These are phyloP conservation scores for Lignosus rhinocerotis DNA, from an alignment of 1,284 basidiomycete species.

Conservation along the genomic window DNA sequence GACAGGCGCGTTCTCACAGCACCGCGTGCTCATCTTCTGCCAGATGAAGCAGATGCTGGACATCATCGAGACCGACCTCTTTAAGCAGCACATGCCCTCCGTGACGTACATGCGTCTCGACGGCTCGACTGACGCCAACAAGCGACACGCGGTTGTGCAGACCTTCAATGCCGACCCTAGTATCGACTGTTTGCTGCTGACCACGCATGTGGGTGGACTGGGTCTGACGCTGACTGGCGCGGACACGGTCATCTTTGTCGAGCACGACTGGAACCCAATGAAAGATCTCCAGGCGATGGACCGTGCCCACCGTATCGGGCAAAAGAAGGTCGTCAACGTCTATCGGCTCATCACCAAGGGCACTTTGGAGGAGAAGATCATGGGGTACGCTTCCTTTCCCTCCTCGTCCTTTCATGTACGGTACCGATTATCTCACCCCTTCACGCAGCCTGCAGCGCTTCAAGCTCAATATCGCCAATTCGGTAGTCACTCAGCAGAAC, in stretches of 20 bases:
- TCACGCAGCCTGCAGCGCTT: constrained; percentile 85
- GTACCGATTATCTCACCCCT: constrained; percentile 18
- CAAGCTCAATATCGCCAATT: constrained; percentile 97
- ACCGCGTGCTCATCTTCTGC: constrained; percentile 98
- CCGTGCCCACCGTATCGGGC: constrained; percentile 95
- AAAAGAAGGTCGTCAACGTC: constrained; percentile 99
- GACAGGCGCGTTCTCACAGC: constrained; percentile 78
- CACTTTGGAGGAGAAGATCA: constrained; percentile 98
- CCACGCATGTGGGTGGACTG: constrained; percentile 95
- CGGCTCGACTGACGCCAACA: constrained; percentile 84
- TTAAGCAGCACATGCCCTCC: constrained; percentile 89
- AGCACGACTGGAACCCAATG: constrained; percentile 99
- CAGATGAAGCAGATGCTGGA: constrained; percentile 99
- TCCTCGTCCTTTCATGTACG: constrained; percentile 7
- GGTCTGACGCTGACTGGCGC: constrained; percentile 97
- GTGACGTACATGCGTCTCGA: constrained; percentile 99
- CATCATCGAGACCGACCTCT: constrained; percentile 93
- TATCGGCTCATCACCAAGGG: constrained; percentile 97
- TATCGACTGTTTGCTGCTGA: constrained; percentile 95
- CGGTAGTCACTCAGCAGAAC: constrained; percentile 97
- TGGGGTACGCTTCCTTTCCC: constrained; percentile 75
- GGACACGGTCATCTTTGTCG: constrained; percentile 99
- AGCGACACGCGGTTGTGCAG: constrained; percentile 94
- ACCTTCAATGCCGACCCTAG: constrained; percentile 98
- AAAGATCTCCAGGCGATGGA: constrained; percentile 99